Evolutionary conservation across 2,329 filamentous ascomycete genomes (phyloP), one percentile per base, ranked within the genome.

Genomic region (Colletotrichum australisinense): DNA sequence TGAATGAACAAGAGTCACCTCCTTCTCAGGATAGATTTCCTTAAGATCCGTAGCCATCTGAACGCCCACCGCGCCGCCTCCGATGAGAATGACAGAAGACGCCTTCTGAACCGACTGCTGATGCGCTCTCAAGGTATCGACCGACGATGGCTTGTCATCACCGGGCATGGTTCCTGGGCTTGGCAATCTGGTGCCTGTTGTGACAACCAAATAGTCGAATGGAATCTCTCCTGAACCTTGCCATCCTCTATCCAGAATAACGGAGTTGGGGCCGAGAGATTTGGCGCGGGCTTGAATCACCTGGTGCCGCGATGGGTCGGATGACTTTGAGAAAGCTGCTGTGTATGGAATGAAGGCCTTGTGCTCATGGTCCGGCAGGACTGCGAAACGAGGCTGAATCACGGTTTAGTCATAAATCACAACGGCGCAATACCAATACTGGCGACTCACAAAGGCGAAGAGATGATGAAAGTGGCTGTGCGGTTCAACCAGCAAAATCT

Each of bases 41-140:
- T 87, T 88, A 42, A 86, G 83, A 76, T 89, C 87, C 1, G 82
- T 80, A 0, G 86, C 85, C 60, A 88, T 78, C 77, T 89, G 83
- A 0, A 89, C 83, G 1, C 87, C 87, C 0, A 88, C 87, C 3
- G 87, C 83, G 1, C 87, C 87, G 4, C 83, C 86, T 6, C 87
- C 87, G 4, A 85, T 72, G 22, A 84, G 71, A 3, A 81, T 81
- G 53, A 84, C 77, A 4, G 63, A 71, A 9, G 68, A 60, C 1
- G 63, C 63, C 35, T 73, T 75, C 6, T 35, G 69, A 72, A 24
- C 77, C 79, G 19, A 62, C 68, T 0, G 76, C 63, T 75, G 83
- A 84, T 69, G 82, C 72, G 26, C 42, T 67, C 35, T 76, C 74
- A 52, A 86, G 66, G 46, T 82, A 78, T n/a, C 55, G 66, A 26